These are phyloP conservation scores for Zalaria sp. DNA, from an alignment of 2,329 filamentous ascomycete genomes.

Conservation along the genomic window DNA sequence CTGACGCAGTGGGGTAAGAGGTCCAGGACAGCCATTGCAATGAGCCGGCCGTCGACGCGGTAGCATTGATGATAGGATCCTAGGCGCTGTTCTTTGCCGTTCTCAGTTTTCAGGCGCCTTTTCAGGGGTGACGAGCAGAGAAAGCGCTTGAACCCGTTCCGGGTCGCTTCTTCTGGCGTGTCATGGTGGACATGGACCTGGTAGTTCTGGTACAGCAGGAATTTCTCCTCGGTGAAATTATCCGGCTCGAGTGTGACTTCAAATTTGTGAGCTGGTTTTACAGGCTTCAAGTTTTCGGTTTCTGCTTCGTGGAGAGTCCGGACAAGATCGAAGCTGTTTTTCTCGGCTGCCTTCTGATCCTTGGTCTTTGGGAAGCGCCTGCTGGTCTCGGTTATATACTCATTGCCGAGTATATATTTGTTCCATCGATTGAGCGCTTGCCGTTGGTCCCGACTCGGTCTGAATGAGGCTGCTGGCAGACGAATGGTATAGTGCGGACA, in stretches of 20 bases:
- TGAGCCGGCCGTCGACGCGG: constrained; percentile 58
- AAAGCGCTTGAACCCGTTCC: constrained; percentile 53
- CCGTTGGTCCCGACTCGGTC: constrained; percentile 56
- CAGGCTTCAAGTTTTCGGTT: constrained; percentile 32
- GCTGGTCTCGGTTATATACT: constrained; percentile 50
- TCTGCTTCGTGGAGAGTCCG: constrained; percentile 60
- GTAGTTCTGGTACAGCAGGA: constrained; percentile 56
- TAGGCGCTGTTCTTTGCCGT: constrained; percentile 41
- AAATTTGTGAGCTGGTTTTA: constrained; percentile 50
- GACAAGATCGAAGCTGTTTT: constrained; percentile 53
- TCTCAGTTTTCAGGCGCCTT: constrained; percentile 27
- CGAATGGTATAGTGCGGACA: constrained; percentile 82
- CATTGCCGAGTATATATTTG: constrained; percentile 52
- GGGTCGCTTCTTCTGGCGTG: constrained; percentile 41
- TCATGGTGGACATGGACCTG: constrained; percentile 62
- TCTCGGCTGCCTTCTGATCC: constrained; percentile 47
- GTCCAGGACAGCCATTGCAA: constrained; percentile 66
- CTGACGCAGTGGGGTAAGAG: constrained; percentile 64
- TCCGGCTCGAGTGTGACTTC: constrained; percentile 57
- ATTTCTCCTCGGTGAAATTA: constrained; percentile 65
- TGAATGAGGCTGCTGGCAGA: constrained; percentile 51
- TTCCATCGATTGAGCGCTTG: constrained; percentile 68
- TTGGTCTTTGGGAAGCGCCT: constrained; percentile 53
- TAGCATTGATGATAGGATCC: constrained; percentile 77
- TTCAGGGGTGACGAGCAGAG: constrained; percentile 56